Evolutionary conservation across 345 rosid species (phyloP).

Genomic region (Salix exigua): DNA sequence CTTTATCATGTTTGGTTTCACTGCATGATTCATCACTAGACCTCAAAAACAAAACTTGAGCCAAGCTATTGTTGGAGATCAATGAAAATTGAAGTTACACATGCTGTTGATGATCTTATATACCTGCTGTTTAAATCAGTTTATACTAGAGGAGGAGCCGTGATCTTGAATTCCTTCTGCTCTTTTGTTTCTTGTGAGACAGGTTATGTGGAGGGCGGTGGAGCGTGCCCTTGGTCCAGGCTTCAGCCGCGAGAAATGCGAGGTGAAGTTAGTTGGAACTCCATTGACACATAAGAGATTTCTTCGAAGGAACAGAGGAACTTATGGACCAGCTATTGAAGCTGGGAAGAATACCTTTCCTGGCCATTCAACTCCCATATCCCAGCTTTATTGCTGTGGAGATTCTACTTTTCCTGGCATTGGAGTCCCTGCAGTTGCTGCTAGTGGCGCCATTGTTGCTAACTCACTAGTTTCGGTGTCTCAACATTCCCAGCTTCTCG

Average conservation of each 20-base stretch:
- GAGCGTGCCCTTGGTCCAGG: constrained; percentile 78
- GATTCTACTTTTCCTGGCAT: constrained; percentile 95
- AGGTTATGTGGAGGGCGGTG: constrained; percentile 92
- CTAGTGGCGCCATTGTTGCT: constrained; percentile 91
- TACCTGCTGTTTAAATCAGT: too few relatives aligned
- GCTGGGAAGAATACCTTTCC: constrained; percentile 81
- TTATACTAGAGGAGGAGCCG: too few relatives aligned
- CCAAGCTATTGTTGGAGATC: not conserved
- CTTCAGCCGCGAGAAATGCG: constrained; percentile 70
- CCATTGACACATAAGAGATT: constrained; percentile 81
- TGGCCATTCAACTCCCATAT: constrained; percentile 74
- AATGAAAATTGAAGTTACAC: too few relatives aligned
- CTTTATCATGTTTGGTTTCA: too few relatives aligned
- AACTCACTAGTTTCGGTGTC: constrained; percentile 74
- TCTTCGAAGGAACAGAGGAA: constrained; percentile 76
- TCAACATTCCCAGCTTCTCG: constrained; percentile 78
- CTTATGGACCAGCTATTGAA: constrained; percentile 80
- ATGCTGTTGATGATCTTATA: too few relatives aligned
- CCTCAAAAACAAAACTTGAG: not conserved
- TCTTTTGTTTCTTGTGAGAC: not conserved
- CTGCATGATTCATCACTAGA: not conserved
- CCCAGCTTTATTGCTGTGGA: constrained; percentile 78
- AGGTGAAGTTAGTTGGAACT: constrained; percentile 80
- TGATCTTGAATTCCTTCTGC: not conserved
- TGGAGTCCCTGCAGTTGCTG: constrained; percentile 91